phyloP scores from a whole-genome alignment of 2,329 filamentous ascomycete genomes.

The Nothomitra cinnamomea region DNA sequence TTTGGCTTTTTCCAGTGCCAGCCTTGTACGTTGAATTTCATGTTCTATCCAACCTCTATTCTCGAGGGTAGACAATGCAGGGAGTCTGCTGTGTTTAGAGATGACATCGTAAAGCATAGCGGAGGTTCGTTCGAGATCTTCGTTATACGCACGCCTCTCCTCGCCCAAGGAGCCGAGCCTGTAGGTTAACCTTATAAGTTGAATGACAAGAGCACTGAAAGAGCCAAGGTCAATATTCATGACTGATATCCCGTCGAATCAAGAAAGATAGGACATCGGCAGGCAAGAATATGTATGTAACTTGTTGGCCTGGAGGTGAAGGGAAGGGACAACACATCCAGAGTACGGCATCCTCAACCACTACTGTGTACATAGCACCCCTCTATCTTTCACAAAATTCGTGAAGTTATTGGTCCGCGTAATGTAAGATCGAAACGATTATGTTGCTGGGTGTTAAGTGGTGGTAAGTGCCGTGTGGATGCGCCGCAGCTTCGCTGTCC shows the following conservation, averaged over 20 bases:
- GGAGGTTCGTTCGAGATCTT: not conserved
- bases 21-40: not conserved
- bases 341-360: too few species aligned
- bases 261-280: too few species aligned
- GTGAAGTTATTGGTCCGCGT: too few species aligned
- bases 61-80: not conserved
- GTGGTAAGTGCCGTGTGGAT: too few species aligned
- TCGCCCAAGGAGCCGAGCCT: not conserved
- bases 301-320: not conserved
- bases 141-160: not conserved
- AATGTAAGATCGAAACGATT: too few species aligned
- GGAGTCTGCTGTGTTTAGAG: not conserved
- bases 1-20: not conserved
- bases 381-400: not conserved
- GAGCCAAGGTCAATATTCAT: too few species aligned
- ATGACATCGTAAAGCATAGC: not conserved
- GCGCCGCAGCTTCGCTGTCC: too few species aligned
- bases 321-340: not conserved
- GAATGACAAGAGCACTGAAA: not conserved
- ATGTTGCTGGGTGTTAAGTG: too few species aligned
- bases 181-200: not conserved
- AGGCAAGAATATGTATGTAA: too few species aligned
- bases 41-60: not conserved
- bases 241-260: too few species aligned
- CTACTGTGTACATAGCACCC: not conserved